Evolutionary conservation across 1,284 basidiomycete species (phyloP).

Genomic region (Ceratobasidium sp.): DNA sequence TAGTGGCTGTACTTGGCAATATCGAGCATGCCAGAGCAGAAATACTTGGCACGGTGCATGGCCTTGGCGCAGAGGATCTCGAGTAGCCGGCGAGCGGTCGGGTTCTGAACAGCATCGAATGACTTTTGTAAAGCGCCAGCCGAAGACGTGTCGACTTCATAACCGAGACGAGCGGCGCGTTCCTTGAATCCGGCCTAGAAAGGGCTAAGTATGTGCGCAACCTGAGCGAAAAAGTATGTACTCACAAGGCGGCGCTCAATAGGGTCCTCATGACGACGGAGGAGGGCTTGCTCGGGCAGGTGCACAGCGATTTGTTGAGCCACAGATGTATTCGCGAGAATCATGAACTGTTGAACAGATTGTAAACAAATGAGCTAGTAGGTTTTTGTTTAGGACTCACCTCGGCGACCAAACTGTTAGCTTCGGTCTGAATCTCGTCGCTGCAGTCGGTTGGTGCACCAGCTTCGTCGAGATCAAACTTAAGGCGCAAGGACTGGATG

Average conservation of each 20-base stretch:
- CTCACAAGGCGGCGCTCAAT: slow-evolving; percentile 87
- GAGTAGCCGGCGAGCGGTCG: slow-evolving; percentile 78
- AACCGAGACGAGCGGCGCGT: slow-evolving; percentile 86
- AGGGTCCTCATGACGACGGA: slow-evolving; percentile 93
- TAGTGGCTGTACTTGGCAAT: slow-evolving; percentile 98
- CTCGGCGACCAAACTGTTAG: slow-evolving; percentile 91
- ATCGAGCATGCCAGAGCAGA: slow-evolving; percentile 98
- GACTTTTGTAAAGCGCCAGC: slow-evolving; percentile 88
- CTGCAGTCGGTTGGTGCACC: slow-evolving; percentile 87
- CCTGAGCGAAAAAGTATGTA: slow-evolving; percentile 48
- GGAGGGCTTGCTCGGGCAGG: slow-evolving; percentile 93
- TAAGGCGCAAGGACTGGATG: slow-evolving; percentile 78
- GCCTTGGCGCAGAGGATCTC: slow-evolving; percentile 89
- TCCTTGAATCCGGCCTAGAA: slow-evolving; percentile 78
- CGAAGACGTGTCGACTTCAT: slow-evolving; percentile 83
- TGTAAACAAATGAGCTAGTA: slow-evolving; percentile 27
- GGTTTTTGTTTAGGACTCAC: slow-evolving; percentile 60
- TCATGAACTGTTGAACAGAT: slow-evolving; percentile 79
- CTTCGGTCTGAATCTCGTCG: slow-evolving; percentile 74
- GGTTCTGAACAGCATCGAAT: slow-evolving; percentile 79
- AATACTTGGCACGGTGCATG: slow-evolving; percentile 94
- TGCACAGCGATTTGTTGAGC: slow-evolving; percentile 94
- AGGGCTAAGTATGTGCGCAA: slow-evolving; percentile 48
- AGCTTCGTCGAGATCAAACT: slow-evolving; percentile 84
- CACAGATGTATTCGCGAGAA: slow-evolving; percentile 89